A percentile compares a stretch with the other conserved stretches of the same genome.
phyloP scores from a whole-genome alignment of 352 stramenopile species.

The Phytopythium ostracodes region DNA sequence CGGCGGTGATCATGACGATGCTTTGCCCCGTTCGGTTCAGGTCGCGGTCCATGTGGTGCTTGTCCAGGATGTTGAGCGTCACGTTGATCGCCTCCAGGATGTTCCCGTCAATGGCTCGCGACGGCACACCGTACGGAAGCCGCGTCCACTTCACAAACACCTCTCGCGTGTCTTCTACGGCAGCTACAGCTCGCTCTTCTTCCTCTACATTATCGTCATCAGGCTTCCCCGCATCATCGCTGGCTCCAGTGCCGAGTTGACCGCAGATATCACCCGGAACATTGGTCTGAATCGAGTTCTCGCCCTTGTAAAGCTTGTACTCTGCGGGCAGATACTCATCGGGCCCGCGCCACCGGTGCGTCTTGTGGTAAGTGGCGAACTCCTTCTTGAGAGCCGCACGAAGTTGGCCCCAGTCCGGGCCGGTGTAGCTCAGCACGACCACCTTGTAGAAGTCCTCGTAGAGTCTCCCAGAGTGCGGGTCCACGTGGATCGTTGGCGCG shows the following conservation, averaged over 20 bases:
- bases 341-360: constrained; percentile 55
- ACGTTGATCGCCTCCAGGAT: constrained; percentile 98
- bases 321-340: constrained; percentile 43
- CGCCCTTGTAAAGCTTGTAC: constrained; percentile 44
- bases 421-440: constrained; percentile 84
- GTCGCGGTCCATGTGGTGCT: constrained; percentile 98
- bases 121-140: constrained; percentile 79
- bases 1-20: constrained; percentile 96
- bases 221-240: background rate
- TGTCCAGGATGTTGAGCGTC: constrained; percentile 97
- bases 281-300: background rate
- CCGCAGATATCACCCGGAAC: background rate
- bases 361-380: constrained; percentile 90
- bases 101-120: constrained; percentile 94
- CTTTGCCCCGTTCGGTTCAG: constrained; percentile 93
- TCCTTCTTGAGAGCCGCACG: constrained; percentile 91
- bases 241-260: background rate
- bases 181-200: background rate
- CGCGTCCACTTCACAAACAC: constrained; percentile 51
- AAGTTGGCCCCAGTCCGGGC: constrained; percentile 89
- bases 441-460: constrained; percentile 87
- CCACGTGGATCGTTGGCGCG: constrained; percentile 58
- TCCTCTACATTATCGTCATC: constrained; percentile 1
- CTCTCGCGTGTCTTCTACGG: background rate
- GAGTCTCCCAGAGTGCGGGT: constrained; percentile 40